Evolutionary conservation across 768 basidiomycete species (phyloP).

Genomic region (Russula griseocarnosa): DNA sequence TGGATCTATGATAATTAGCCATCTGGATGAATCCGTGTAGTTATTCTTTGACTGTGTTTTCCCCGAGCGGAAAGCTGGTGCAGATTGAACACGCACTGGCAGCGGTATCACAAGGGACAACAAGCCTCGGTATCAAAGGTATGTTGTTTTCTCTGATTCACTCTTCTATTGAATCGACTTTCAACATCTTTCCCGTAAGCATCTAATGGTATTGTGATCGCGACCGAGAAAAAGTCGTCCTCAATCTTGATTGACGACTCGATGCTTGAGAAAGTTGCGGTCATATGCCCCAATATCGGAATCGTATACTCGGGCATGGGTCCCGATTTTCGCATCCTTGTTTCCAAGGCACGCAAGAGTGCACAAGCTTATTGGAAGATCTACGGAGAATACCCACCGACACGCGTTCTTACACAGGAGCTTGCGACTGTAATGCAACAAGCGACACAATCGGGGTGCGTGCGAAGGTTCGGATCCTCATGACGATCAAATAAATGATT

Average conservation of each 20-base stretch:
- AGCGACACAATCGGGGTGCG: slow-evolving; percentile 96
- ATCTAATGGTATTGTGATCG: slow-evolving; percentile 98
- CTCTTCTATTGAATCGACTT: slow-evolving; percentile 26
- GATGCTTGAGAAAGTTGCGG: slow-evolving; percentile 94
- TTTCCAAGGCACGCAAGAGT: slow-evolving; percentile 92
- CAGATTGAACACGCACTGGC: slow-evolving; percentile 99
- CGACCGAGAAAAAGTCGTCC: slow-evolving; percentile 98
- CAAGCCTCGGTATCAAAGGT: slow-evolving; percentile 99
- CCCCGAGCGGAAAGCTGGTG: slow-evolving; percentile 96
- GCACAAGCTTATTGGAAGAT: slow-evolving; percentile 99
- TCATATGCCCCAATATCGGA: slow-evolving; percentile 98
- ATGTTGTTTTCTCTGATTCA: slow-evolving; percentile 2
- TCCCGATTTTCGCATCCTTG: slow-evolving; percentile 93
- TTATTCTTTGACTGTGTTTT: slow-evolving; percentile 99
- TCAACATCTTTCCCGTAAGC: slow-evolving; percentile 46
- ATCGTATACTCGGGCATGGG: slow-evolving; percentile 99
- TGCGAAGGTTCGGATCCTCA: slow-evolving; percentile 14
- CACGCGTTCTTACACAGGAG: slow-evolving; percentile 93
- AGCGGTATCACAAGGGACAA: slow-evolving; percentile 91
- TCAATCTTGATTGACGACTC: slow-evolving; percentile 98
- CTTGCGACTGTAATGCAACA: slow-evolving; percentile 98
- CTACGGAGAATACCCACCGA: slow-evolving; percentile 97
- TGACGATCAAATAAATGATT: not conserved
- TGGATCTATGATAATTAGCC: not conserved
- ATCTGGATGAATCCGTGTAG: slow-evolving; percentile 40